Evolutionary conservation across 208 protist genomes (phyloP).

Genomic region (Leishmania gerbilli): DNA sequence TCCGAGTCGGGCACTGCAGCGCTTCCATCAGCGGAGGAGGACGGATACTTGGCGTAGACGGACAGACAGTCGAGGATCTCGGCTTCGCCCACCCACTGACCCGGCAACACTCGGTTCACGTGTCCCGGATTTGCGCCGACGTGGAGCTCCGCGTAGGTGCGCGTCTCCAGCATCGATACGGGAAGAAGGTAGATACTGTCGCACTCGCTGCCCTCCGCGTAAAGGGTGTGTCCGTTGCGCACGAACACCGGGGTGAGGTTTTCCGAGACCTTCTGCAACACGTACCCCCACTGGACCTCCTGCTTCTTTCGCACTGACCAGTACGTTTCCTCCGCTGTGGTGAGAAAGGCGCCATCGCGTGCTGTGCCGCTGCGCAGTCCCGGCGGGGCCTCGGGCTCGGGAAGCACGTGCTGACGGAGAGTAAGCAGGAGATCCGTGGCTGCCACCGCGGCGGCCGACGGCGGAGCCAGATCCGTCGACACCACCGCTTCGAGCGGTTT

Average conservation of each 20-base stretch:
- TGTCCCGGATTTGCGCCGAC: not conserved
- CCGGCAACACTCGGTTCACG: conserved; percentile 20
- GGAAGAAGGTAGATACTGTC: conserved; percentile 44
- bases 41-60: conserved; percentile 11
- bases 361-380: conserved; percentile 10
- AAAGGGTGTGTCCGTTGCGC: conserved; percentile 19
- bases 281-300: conserved; percentile 37
- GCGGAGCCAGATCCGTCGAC: not conserved
- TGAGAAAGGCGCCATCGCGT: conserved; percentile 28
- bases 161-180: conserved; percentile 4
- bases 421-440: conserved; percentile 27
- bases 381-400: conserved; percentile 20
- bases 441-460: not conserved
- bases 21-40: not conserved
- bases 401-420: conserved; percentile 32
- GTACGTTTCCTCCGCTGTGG: conserved; percentile 52
- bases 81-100: conserved; percentile 50
- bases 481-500: not conserved
- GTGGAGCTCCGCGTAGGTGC: conserved; percentile 8
- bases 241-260: conserved; percentile 16
- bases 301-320: conserved; percentile 23
- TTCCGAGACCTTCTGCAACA: conserved; percentile 31
- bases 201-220: conserved; percentile 15
- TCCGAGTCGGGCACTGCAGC: not conserved
- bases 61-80: conserved; percentile 34